Percentiles rank a stretch among this genome's conserved stretches.
These are phyloP conservation scores for Pythium diclinum DNA, from an alignment of 352 stramenopile species.

Conservation along the genomic window DNA sequence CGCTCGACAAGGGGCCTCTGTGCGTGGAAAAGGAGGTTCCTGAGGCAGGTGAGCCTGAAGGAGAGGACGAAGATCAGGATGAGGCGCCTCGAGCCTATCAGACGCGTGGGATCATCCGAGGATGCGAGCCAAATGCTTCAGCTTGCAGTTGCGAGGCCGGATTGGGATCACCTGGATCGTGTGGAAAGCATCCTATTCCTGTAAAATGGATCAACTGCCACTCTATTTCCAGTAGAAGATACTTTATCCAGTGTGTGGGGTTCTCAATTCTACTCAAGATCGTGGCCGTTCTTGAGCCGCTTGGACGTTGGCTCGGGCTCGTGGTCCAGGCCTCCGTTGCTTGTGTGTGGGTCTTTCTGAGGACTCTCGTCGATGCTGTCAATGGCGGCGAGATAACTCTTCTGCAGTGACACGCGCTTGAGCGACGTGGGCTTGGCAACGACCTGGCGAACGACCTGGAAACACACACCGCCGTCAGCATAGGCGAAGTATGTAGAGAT, in stretches of 20 bases:
- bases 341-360: neutral
- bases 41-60: neutral
- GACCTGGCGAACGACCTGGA: neutral
- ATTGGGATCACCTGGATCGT: neutral
- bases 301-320: neutral
- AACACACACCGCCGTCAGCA: no score
- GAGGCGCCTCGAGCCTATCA: neutral
- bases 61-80: neutral
- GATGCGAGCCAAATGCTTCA: neutral
- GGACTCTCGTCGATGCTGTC: neutral
- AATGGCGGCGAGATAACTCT: neutral
- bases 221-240: neutral
- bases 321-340: neutral
- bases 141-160: neutral
- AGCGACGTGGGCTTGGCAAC: neutral
- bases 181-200: neutral
- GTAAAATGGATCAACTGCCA: neutral
- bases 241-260: no score
- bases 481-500: no score
- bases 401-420: constrained; percentile 5
- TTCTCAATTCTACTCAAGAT: neutral
- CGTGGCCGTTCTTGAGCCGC: neutral
- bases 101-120: neutral
- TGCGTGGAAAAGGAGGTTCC: no score
- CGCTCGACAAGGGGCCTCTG: no score